A percentile compares a stretch with the other conserved stretches of the same genome.
phyloP scores from a whole-genome alignment of 2,329 filamentous ascomycete species.

The Aspergillus nomiae region DNA sequence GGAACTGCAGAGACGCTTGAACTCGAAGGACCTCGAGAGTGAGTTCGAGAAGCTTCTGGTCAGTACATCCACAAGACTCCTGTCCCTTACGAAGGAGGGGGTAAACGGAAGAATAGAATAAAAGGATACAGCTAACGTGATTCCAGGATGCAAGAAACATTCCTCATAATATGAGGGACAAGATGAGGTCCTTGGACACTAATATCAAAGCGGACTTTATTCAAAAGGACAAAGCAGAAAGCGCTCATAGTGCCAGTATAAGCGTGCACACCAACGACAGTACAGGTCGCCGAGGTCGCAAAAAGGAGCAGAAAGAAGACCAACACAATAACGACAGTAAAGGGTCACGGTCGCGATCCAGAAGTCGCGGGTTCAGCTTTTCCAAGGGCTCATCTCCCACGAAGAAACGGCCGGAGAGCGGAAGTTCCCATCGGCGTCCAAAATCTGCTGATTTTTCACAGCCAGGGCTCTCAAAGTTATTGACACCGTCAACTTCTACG shows the following conservation, averaged over 20 bases:
- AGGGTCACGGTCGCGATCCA: constrained; percentile 52
- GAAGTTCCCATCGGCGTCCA: constrained; percentile 66
- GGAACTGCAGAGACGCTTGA: constrained; percentile 45
- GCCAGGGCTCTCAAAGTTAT: constrained; percentile 59
- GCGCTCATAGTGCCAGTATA: constrained; percentile 50
- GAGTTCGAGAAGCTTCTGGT: constrained; percentile 65
- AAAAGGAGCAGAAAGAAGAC: constrained; percentile 44
- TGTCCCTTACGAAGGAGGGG: not conserved
- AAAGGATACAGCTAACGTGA: constrained; percentile 8
- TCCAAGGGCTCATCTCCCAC: constrained; percentile 69
- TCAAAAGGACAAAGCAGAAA: constrained; percentile 79
- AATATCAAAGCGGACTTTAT: constrained; percentile 97
- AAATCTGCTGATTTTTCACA: constrained; percentile 73
- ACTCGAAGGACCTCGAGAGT: constrained; percentile 60
- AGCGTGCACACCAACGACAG: constrained; percentile 27
- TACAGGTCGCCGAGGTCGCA: constrained; percentile 42
- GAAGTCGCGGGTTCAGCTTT: constrained; percentile 79
- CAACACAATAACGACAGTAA: constrained; percentile 47
- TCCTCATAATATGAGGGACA: constrained; percentile 87
- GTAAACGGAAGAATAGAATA: not conserved
- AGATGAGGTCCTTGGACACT: constrained; percentile 86
- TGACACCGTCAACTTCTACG: constrained; percentile 58
- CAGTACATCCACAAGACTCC: constrained; percentile 29
- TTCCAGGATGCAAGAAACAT: constrained; percentile 84
- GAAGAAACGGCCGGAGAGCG: constrained; percentile 73